Evolutionary conservation across 1,139 yeast species (phyloP).

Genomic region (Lodderomyces theae): DNA sequence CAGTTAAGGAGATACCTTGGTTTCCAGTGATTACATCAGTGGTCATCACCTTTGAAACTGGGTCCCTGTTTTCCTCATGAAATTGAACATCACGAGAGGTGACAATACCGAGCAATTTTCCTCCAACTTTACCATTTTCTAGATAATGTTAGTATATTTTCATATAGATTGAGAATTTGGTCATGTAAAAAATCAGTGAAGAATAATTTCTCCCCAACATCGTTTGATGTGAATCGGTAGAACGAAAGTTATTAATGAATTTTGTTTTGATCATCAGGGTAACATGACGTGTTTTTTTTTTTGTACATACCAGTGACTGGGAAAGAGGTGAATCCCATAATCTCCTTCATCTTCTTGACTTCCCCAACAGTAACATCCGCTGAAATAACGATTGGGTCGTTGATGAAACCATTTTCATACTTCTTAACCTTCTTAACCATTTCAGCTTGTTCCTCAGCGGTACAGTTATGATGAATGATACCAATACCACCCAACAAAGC

Average conservation of each 20-base stretch:
- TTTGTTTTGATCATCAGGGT: slow-evolving; percentile 58
- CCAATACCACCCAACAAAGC: slow-evolving; percentile 99
- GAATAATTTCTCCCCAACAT: slow-evolving; percentile 79
- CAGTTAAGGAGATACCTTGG: slow-evolving; percentile 73
- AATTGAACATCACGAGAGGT: slow-evolving; percentile 98
- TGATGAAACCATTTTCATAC: slow-evolving; percentile 95
- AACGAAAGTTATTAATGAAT: slow-evolving; percentile 88
- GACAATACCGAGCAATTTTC: slow-evolving; percentile 89
- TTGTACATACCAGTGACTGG: slow-evolving; percentile 96
- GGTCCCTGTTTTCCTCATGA: slow-evolving; percentile 66
- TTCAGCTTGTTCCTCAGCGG: slow-evolving; percentile 96
- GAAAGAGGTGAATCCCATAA: slow-evolving; percentile 92
- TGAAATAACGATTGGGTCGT: slow-evolving; percentile 84
- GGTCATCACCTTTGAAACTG: slow-evolving; percentile 84
- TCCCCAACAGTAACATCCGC: slow-evolving; percentile 79
- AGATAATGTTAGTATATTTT: slow-evolving; percentile 27
- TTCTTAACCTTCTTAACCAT: slow-evolving; percentile 97
- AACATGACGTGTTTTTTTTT: slow-evolving; percentile 12
- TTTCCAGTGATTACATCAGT: slow-evolving; percentile 80
- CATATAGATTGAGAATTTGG: too few species aligned
- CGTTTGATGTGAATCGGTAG: slow-evolving; percentile 98
- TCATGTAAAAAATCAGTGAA: too few species aligned
- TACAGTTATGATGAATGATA: slow-evolving; percentile 95
- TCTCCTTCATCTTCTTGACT: slow-evolving; percentile 65
- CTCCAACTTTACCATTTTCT: slow-evolving; percentile 86